Evolutionary conservation across 2,329 filamentous ascomycete genomes (phyloP), one percentile per base, ranked within the genome.

Genomic region (Verticillium longisporum): DNA sequence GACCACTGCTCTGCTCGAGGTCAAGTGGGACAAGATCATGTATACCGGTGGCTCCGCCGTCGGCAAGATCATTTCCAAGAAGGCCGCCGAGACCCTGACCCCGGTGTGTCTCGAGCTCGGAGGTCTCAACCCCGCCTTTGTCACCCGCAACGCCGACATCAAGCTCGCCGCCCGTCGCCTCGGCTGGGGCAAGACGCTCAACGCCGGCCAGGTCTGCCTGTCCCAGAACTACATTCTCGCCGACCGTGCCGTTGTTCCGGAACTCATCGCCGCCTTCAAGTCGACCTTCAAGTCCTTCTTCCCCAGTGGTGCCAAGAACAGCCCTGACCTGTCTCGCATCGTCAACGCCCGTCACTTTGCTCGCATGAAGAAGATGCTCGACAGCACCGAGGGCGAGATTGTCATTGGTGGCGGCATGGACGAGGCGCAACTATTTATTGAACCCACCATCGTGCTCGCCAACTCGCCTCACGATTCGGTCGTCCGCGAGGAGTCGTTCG

Each of bases 11-110:
- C 78, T 98, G 54, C 83, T 99, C 37, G 86, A 94, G 61, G 86
- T 92, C 78, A 94, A 94, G 74, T 99, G 93, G 89, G 93, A 96
- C 78, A 98, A 97, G 83, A 96, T 99, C 70, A 93, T 95, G 80
- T 99, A 97, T 79, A 99, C 95, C 1, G 95, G 95, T 60, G 88
- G 87, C 69, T 83, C 83, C 58, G 78, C 73, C 33, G 92, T 97
- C 18, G 95, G 91, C 70, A 92, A 88, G 71, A 93, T 98, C 69
- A 88, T 98, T 59, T 85, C 91, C 56, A 88, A 93, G 74, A 97
- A 96, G 73, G 95, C 94, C 0, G 94, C 95, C 63, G 86, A 92
- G 71, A 88, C 91, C 41, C 82, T 97, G 63, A 98, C 95, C 0
- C 95, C 95, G 0, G 88, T 96, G 26, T 85, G 88, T 10, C 86